Conservation (phyloP, 1,284 basidiomycete species). For the Pterula multifida region DNA sequence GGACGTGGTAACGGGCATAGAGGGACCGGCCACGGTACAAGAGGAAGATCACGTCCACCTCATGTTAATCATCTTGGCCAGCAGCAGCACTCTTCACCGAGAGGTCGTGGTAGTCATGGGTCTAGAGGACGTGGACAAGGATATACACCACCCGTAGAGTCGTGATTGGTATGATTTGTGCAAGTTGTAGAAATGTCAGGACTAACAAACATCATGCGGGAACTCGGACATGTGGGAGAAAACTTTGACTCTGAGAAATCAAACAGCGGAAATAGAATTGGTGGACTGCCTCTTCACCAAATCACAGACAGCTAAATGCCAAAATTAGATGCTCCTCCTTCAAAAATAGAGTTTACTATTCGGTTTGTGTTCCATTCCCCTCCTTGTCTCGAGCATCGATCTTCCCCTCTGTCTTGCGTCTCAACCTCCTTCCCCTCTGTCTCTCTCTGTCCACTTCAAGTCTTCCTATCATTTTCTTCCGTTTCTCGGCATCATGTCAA, state of each 20-base stretch:
- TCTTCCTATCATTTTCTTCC: constrained; percentile 3
- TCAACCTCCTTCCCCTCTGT: not conserved
- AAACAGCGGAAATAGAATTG: too few species aligned
- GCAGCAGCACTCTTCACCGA: constrained; percentile 15
- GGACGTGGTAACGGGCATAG: not conserved
- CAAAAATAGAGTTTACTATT: not conserved
- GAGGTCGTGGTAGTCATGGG: not conserved
- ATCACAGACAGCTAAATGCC: too few species aligned
- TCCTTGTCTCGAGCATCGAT: not conserved
- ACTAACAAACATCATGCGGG: too few species aligned
- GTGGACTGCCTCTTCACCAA: not conserved
- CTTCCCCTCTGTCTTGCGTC: not conserved
- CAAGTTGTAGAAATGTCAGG: not conserved
- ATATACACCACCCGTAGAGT: not conserved
- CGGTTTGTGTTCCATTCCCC: not conserved
- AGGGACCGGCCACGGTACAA: not conserved
- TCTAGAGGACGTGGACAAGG: not conserved
- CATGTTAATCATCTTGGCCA: not conserved
- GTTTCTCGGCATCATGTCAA: constrained; percentile 21
- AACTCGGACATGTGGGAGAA: too few species aligned
- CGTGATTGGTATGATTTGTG: not conserved
- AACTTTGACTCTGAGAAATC: too few species aligned
- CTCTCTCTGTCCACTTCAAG: constrained; percentile 1
- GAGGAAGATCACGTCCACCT: not conserved
- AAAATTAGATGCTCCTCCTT: not conserved